Percentiles rank a stretch among this genome's conserved stretches.
Evolutionary conservation across 2,329 filamentous ascomycete genomes (phyloP).

Genomic region (Ploettnerulaceae sp.): DNA sequence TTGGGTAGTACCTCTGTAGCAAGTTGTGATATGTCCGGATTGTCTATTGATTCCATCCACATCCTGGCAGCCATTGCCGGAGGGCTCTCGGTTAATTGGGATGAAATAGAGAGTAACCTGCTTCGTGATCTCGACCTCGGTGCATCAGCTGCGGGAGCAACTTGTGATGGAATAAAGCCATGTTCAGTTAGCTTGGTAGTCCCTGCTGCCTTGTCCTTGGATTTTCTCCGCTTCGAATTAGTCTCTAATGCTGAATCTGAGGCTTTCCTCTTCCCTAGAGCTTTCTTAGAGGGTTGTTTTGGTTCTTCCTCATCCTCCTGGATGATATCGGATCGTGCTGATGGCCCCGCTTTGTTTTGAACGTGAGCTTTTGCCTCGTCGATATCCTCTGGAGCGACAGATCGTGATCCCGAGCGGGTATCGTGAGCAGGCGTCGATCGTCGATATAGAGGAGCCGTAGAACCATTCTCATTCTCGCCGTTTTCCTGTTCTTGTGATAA

Average conservation of each 20-base stretch:
- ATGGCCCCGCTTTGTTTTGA: not conserved
- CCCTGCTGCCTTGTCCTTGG: slow-evolving; percentile 7
- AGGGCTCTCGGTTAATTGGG: not conserved
- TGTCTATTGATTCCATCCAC: not conserved
- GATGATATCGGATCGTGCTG: not conserved
- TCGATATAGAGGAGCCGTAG: not conserved
- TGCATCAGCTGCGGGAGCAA: not conserved
- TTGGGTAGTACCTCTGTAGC: too few relatives aligned
- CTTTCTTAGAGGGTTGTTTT: slow-evolving; percentile 21
- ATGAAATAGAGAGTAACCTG: not conserved
- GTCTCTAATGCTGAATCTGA: slow-evolving; percentile 1
- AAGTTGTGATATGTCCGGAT: too few relatives aligned
- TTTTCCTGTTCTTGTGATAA: not conserved
- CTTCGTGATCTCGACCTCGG: not conserved
- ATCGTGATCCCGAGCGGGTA: not conserved
- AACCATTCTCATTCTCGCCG: slow-evolving; percentile 4
- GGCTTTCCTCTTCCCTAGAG: slow-evolving; percentile 27
- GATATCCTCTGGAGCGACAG: not conserved
- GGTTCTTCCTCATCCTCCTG: slow-evolving; percentile 6
- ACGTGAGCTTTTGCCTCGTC: slow-evolving; percentile 1
- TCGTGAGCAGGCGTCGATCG: slow-evolving; percentile 2
- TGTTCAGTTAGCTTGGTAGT: slow-evolving; percentile 10
- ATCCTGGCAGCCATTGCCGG: not conserved
- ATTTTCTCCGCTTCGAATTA: slow-evolving; percentile 14
- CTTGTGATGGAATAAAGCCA: slow-evolving; percentile 8